Conservation (phyloP, 805 yeast species). For the Debaryomyces tyrocola region DNA sequence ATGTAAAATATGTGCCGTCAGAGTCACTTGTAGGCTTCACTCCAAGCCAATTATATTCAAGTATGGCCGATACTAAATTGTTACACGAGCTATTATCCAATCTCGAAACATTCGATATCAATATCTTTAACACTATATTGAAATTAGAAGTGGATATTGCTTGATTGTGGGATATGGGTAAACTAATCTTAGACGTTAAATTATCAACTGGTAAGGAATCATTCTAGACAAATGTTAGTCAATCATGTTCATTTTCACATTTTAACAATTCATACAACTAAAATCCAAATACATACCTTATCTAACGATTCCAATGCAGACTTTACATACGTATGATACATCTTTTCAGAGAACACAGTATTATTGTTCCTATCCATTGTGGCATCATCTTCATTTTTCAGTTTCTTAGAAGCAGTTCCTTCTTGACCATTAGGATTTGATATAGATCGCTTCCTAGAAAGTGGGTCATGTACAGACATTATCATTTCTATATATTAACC, state of each 20-base stretch:
- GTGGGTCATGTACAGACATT: slow-evolving; percentile 39
- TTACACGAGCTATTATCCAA: slow-evolving; percentile 58
- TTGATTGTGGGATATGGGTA: slow-evolving; percentile 54
- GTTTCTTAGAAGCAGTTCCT: slow-evolving; percentile 4
- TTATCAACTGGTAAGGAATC: slow-evolving; percentile 58
- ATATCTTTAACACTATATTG: slow-evolving; percentile 51
- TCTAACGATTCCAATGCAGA: slow-evolving; percentile 73
- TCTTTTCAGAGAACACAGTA: slow-evolving; percentile 33
- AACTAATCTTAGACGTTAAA: slow-evolving; percentile 57
- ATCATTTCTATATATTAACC: slow-evolving; percentile 19
- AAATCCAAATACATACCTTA: slow-evolving; percentile 34
- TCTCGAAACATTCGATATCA: slow-evolving; percentile 65
- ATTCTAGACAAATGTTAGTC: slow-evolving; percentile 28
- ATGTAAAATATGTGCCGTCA: slow-evolving; percentile 18
- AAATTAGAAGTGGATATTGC: slow-evolving; percentile 55
- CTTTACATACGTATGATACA: slow-evolving; percentile 50
- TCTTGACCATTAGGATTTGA: neutral
- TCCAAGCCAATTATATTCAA: slow-evolving; percentile 66
- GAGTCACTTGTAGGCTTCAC: slow-evolving; percentile 10
- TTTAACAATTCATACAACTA: neutral
- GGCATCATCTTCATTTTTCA: slow-evolving; percentile 4
- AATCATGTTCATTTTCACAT: neutral
- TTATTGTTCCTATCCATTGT: slow-evolving; percentile 5
- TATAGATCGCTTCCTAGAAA: slow-evolving; percentile 23
- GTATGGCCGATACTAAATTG: slow-evolving; percentile 58